Evolutionary conservation across 306 rosid species (phyloP).

Genomic region (Lathyrus tuberosus): DNA sequence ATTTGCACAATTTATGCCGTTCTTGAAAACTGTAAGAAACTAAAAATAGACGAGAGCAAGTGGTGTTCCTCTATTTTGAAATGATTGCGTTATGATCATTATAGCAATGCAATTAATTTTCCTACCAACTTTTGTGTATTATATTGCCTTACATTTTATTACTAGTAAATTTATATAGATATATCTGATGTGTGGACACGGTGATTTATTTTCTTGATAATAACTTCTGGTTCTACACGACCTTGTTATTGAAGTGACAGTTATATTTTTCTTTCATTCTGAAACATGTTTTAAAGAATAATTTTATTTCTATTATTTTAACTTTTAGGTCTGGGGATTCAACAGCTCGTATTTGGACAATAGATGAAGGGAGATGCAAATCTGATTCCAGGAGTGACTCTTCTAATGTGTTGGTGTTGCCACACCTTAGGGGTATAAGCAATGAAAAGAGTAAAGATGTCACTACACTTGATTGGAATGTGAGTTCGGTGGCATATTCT

Average conservation of each 20-base stretch:
- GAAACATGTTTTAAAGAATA: conserved; percentile 1
- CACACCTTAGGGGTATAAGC: conserved; percentile 78
- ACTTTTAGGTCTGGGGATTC: conserved; percentile 88
- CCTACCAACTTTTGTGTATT: not conserved
- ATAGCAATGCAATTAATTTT: not conserved
- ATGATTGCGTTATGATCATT: not conserved
- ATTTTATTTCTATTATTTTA: conserved; percentile 15
- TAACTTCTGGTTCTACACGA: not conserved
- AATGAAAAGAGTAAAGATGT: conserved; percentile 93
- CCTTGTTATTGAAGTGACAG: conserved; percentile 1
- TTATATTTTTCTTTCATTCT: not conserved
- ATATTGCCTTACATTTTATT: not conserved
- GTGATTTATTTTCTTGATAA: conserved; percentile 5
- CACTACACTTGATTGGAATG: conserved; percentile 98
- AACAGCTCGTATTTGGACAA: conserved; percentile 94
- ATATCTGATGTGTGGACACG: not conserved
- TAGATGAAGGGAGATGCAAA: conserved; percentile 66
- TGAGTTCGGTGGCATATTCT: conserved; percentile 51
- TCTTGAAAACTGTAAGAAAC: conserved; percentile 4
- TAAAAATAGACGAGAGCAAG: not conserved
- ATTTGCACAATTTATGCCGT: not conserved
- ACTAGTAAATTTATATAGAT: not conserved
- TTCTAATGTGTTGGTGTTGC: conserved; percentile 68
- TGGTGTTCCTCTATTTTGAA: not conserved
- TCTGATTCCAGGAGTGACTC: conserved; percentile 56